Percentiles rank a stretch among this genome's conserved stretches.
phyloP scores from a whole-genome alignment of 495 filamentous ascomycete species.

The Penicillium silybi region DNA sequence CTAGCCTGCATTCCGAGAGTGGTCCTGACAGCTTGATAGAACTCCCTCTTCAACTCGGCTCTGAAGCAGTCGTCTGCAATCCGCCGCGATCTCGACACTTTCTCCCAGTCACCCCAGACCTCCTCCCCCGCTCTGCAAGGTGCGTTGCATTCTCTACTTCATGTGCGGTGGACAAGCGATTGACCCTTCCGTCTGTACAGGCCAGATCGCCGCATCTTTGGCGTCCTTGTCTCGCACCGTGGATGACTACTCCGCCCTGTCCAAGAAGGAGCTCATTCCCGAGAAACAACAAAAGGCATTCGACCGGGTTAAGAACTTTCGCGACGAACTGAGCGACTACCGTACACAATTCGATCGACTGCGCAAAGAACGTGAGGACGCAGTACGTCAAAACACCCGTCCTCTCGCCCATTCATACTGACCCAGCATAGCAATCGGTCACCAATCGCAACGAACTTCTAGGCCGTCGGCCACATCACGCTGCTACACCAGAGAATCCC shows the following conservation, averaged over 20 bases:
- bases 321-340: conserved; percentile 74
- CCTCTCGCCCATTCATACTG: conserved; percentile 10
- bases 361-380: conserved; percentile 70
- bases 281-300: conserved; percentile 87
- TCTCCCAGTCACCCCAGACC: conserved; percentile 58
- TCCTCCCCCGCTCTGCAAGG: conserved; percentile 65
- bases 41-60: conserved; percentile 92
- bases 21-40: conserved; percentile 42
- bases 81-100: conserved; percentile 74
- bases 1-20: neutral
- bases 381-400: conserved; percentile 37
- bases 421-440: conserved; percentile 51
- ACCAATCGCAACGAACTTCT: conserved; percentile 79
- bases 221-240: conserved; percentile 86
- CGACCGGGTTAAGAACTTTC: conserved; percentile 82
- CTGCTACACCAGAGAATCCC: conserved; percentile 90
- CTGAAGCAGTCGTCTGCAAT: conserved; percentile 88
- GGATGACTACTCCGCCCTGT: conserved; percentile 84
- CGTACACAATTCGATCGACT: conserved; percentile 70
- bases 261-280: conserved; percentile 80
- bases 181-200: conserved; percentile 21
- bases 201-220: conserved; percentile 80
- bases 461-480: conserved; percentile 81
- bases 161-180: neutral
- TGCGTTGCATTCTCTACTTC: conserved; percentile 15